Conservation (phyloP, 345 rosid species). For the Eutrema yunnanense region DNA sequence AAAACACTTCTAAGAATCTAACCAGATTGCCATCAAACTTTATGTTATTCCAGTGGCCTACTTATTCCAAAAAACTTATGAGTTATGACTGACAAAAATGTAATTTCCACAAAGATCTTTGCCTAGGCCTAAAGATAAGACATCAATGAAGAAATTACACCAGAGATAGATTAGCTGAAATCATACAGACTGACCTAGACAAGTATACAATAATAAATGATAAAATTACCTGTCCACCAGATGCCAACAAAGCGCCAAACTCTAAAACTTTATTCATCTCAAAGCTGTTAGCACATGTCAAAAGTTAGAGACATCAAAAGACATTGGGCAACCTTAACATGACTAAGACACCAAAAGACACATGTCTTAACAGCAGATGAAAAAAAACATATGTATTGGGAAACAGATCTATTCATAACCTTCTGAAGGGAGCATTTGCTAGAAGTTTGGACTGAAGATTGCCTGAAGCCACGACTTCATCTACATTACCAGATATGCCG, state of each 20-base stretch:
- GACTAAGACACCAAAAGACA: neutral
- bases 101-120: slow-evolving; percentile 11
- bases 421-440: slow-evolving; percentile 68
- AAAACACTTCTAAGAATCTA: neutral
- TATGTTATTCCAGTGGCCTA: slow-evolving; percentile 14
- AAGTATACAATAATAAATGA: slow-evolving; percentile 2
- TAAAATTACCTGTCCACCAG: slow-evolving; percentile 86
- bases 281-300: slow-evolving; percentile 55
- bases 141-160: neutral
- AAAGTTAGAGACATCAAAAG: slow-evolving; percentile 25
- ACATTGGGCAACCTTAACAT: neutral
- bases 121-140: slow-evolving; percentile 12
- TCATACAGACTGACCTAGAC: slow-evolving; percentile 5
- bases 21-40: slow-evolving; percentile 6
- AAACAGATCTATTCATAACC: slow-evolving; percentile 40
- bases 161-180: slow-evolving; percentile 1
- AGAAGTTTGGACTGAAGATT: slow-evolving; percentile 56
- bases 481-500: slow-evolving; percentile 57
- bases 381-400: neutral
- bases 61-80: slow-evolving; percentile 6
- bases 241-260: slow-evolving; percentile 93
- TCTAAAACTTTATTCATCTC: slow-evolving; percentile 90
- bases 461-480: slow-evolving; percentile 62
- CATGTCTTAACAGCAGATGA: neutral
- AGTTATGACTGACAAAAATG: neutral